Evolutionary conservation across 2,329 filamentous ascomycete species (phyloP), one percentile per base, ranked within the genome.

Genomic region (Paradendryphiella salina): DNA sequence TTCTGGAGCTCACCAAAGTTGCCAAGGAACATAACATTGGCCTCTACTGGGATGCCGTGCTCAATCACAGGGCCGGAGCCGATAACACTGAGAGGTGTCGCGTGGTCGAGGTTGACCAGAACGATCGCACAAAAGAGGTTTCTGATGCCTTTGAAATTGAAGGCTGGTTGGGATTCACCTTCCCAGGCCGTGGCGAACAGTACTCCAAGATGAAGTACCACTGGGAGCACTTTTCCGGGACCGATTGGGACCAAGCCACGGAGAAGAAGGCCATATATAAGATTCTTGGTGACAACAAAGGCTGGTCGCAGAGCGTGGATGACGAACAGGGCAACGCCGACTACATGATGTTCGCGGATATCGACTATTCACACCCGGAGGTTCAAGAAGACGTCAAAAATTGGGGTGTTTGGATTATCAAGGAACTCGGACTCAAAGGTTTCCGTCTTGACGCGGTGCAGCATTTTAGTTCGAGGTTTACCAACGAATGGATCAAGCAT

Each of bases 361-460:
- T 90, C 32, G 86, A 89, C 69, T 86, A 87, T 66, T 66, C 66
- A 18, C 69, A 73, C 43, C 70, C 69, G 0, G 86, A 88, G 59
- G 86, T 89, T 8, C 76, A 79, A 28, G 70, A 79, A 3, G 87
- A 90, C 57, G 79, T 89, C 3, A 75, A 71, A 46, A 77, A 79
- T 42, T 90, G 87, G 87, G 84, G 83, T 1, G 74, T 80, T 4
- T 90, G 87, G 87, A 77, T 90, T 49, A 79, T 81, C 1, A 74
- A 80, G 5, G 76, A 85, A 52, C 66, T 88, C 0, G 80, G 81
- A 0, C 73, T 90, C 9, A 78, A 80, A 54, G 87, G 86, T 1
- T 85, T 90, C 68, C 79, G 87, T 14, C 80, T 90, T 42, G 87
- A 90, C 67, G 87, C 87, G 10, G 83, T 85, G 23, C 87, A 89